Evolutionary conservation across 306 rosid genomes (phyloP).

Genomic region (Vicia sativa): DNA sequence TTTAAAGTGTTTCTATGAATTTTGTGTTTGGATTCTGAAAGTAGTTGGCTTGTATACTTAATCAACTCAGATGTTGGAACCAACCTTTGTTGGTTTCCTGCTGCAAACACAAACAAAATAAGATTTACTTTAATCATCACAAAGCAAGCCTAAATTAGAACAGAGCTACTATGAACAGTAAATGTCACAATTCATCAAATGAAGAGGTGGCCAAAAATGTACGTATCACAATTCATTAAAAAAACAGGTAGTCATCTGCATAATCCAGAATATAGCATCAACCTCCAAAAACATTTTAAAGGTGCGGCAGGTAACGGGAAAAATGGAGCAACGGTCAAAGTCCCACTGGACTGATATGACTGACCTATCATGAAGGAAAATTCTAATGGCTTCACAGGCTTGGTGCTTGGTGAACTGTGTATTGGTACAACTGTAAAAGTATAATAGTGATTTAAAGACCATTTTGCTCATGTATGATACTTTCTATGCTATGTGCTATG

Average conservation of each 20-base stretch:
- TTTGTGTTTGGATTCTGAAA: constrained; percentile 57
- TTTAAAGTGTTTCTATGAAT: constrained; percentile 56
- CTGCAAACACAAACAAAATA: constrained; percentile 36
- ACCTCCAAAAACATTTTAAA: too few species aligned
- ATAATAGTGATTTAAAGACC: not conserved
- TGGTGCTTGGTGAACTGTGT: too few species aligned
- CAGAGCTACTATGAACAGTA: not conserved
- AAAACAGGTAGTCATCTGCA: not conserved
- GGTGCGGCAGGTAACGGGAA: not conserved
- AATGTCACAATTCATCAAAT: not conserved
- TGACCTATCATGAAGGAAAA: not conserved
- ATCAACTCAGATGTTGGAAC: constrained; percentile 61
- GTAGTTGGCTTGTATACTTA: constrained; percentile 59
- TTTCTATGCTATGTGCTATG: not conserved
- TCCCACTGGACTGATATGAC: not conserved
- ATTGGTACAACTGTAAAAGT: not conserved
- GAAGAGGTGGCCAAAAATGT: not conserved
- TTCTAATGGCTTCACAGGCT: too few species aligned
- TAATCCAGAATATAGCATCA: too few species aligned
- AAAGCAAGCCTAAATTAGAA: not conserved
- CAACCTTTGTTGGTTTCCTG: constrained; percentile 56
- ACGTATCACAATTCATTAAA: not conserved
- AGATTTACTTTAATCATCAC: not conserved
- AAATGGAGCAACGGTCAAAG: not conserved
- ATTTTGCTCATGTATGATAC: not conserved